Conservation (phyloP, 2,329 filamentous ascomycete genomes). For the Paecilomyces formosus region DNA sequence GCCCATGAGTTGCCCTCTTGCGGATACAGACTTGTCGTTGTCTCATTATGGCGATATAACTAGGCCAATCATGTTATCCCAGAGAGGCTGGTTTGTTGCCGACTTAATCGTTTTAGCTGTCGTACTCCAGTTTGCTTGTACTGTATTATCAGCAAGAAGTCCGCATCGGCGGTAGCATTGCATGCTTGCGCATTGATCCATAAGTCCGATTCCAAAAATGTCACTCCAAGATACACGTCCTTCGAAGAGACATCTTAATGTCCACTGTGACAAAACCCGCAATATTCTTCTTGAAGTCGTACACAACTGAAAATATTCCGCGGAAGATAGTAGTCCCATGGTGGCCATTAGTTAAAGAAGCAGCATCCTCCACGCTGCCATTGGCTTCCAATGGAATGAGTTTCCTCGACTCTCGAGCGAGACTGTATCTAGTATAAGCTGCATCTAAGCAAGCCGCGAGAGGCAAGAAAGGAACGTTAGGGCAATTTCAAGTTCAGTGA, state of each 20-base stretch:
- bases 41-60: conserved; percentile 19
- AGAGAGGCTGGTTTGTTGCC: conserved; percentile 19
- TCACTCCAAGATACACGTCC: conserved; percentile 29
- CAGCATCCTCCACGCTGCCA: conserved; percentile 14
- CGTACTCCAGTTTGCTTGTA: conserved; percentile 10
- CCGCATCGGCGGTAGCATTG: conserved; percentile 41
- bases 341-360: conserved; percentile 3
- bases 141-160: conserved; percentile 16
- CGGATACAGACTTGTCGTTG: conserved; percentile 17
- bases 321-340: conserved; percentile 8
- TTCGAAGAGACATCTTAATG: conserved; percentile 14
- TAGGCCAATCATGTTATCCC: conserved; percentile 15
- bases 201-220: conserved; percentile 33
- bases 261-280: conserved; percentile 30
- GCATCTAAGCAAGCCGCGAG: neutral
- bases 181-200: conserved; percentile 43
- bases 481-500: neutral
- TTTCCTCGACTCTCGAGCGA: neutral
- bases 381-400: conserved; percentile 8
- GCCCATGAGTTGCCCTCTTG: conserved; percentile 34
- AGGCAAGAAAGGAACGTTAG: neutral
- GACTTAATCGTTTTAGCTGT: conserved; percentile 14
- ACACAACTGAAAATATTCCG: conserved; percentile 28
- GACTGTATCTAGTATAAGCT: neutral
- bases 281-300: conserved; percentile 34